A percentile compares a stretch with the other conserved stretches of the same genome.
These are phyloP conservation scores for Erigeron philadelphicus DNA, from an alignment of 140 eudicot species.

Conservation along the genomic window DNA sequence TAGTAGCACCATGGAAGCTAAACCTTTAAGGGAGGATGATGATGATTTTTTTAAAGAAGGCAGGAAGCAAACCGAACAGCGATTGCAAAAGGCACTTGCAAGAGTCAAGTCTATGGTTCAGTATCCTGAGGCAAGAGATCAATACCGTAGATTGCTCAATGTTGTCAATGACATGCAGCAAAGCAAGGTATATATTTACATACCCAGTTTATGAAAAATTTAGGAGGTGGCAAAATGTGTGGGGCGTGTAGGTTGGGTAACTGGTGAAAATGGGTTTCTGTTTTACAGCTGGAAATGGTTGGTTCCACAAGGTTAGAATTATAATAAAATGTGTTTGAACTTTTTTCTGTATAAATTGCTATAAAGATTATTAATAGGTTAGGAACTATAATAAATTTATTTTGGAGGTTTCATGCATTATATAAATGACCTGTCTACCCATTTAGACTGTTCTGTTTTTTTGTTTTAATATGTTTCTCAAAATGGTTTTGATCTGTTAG, in stretches of 20 bases:
- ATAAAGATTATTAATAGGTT: too few relatives aligned
- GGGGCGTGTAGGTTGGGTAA: not conserved
- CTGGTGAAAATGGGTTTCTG: not conserved
- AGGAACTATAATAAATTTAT: too few relatives aligned
- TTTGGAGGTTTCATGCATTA: too few relatives aligned
- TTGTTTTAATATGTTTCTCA: too few relatives aligned
- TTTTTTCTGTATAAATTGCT: too few relatives aligned
- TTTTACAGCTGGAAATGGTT: too few relatives aligned
- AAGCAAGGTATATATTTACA: conserved; percentile 47
- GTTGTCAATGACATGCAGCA: conserved; percentile 79
- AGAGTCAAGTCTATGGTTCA: conserved; percentile 99
- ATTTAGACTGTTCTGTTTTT: too few relatives aligned
- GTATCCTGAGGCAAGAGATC: conserved; percentile 91
- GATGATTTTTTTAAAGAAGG: conserved; percentile 94
- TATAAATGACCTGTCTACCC: too few relatives aligned
- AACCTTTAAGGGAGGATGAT: conserved; percentile 64
- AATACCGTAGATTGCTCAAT: conserved; percentile 79
- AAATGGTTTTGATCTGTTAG: too few relatives aligned
- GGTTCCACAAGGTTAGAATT: too few relatives aligned
- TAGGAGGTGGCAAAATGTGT: not conserved
- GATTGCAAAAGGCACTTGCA: conserved; percentile 84
- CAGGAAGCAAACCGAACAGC: conserved; percentile 80
- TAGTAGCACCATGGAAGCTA: conserved; percentile 28
- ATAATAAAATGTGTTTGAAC: too few relatives aligned
- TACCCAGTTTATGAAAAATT: not conserved